These are phyloP conservation scores for Discostella pseudostelligera DNA, from an alignment of 108 stramenopile genomes.

Conservation along the genomic window DNA sequence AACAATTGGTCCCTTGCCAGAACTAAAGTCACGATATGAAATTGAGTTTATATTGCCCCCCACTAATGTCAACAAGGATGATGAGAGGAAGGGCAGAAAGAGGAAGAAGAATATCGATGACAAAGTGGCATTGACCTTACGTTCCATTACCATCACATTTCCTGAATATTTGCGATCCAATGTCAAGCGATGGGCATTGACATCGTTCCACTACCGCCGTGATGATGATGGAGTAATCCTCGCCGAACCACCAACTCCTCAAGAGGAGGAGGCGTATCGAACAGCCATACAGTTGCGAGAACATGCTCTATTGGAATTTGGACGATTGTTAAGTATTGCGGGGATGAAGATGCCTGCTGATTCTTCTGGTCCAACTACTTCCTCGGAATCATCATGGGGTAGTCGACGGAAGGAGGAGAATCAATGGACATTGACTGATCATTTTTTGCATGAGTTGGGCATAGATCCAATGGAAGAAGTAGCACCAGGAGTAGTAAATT, in stretches of 20 bases:
- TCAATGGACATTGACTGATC: conserved; percentile 44
- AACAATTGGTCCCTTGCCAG: conserved; percentile 7
- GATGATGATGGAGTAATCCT: not conserved
- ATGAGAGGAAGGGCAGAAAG: not conserved
- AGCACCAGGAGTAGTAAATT: not conserved
- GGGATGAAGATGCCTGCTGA: conserved; percentile 52
- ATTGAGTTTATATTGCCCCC: conserved; percentile 29
- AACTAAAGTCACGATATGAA: conserved; percentile 27
- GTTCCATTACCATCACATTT: conserved; percentile 29
- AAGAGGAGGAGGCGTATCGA: conserved; percentile 18
- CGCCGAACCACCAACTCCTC: not conserved
- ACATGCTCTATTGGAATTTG: conserved; percentile 51
- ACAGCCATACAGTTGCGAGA: conserved; percentile 21
- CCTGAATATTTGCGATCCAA: conserved; percentile 19
- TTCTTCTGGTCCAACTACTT: not conserved
- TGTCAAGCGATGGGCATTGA: conserved; percentile 22
- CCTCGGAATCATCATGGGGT: not conserved
- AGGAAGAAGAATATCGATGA: conserved; percentile 7
- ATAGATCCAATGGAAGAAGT: conserved; percentile 32
- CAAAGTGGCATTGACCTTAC: conserved; percentile 16
- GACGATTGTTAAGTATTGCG: conserved; percentile 60
- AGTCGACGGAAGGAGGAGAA: not conserved
- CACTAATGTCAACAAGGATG: not conserved
- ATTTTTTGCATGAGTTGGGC: conserved; percentile 44
- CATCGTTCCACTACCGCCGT: not conserved